phyloP scores from a whole-genome alignment of 2,329 filamentous ascomycete genomes.

The Orbilia oligospora region DNA sequence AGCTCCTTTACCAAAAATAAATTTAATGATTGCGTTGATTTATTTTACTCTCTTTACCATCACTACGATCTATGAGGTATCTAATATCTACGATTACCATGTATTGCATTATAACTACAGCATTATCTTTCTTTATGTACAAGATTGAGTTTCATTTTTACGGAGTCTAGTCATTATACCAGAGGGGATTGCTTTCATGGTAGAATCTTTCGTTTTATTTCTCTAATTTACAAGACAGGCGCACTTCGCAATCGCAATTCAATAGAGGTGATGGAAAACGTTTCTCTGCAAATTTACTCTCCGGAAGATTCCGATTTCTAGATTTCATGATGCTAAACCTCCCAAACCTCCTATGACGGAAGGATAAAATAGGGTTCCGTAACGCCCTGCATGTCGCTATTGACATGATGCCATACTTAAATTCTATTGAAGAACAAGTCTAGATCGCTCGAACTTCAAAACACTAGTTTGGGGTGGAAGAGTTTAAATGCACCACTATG shows the following conservation, averaged over 20 bases:
- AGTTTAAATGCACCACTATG: background rate
- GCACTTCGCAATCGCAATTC: conserved; percentile 24
- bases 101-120: conserved; percentile 43
- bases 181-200: conserved; percentile 48
- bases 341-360: background rate
- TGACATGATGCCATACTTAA: background rate
- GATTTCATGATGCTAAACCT: background rate
- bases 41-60: conserved; percentile 8
- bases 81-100: conserved; percentile 50
- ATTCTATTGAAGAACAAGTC: background rate
- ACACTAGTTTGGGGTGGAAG: background rate
- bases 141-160: conserved; percentile 53
- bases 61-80: conserved; percentile 41
- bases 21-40: conserved; percentile 43
- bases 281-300: background rate
- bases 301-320: conserved; percentile 18
- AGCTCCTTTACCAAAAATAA: conserved; percentile 9
- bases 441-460: conserved; percentile 11
- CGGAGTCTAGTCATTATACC: conserved; percentile 54
- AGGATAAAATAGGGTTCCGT: conserved; percentile 7
- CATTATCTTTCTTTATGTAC: conserved; percentile 39
- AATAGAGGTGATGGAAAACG: conserved; percentile 14
- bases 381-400: background rate
- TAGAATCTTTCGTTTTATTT: conserved; percentile 31
- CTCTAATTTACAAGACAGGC: conserved; percentile 39